Percentiles rank a stretch among this genome's conserved stretches.
phyloP scores from a whole-genome alignment of 2,329 filamentous ascomycete genomes.

The Fusarium cyanostomum region DNA sequence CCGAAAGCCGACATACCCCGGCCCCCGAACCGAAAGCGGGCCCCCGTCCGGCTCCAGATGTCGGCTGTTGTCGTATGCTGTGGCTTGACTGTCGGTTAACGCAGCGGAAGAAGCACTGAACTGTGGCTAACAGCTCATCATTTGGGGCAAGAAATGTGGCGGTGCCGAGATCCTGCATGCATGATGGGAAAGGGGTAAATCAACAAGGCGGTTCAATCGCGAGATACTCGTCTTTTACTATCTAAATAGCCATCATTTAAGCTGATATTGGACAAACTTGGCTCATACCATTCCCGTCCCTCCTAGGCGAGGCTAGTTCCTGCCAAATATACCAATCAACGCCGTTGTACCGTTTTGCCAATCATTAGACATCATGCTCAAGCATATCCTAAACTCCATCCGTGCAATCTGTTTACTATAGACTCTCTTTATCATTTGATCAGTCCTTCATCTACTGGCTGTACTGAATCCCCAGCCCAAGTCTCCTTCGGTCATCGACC shows the following conservation, averaged over 20 bases:
- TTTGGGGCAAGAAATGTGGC: conserved; percentile 4
- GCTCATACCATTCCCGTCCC: neutral
- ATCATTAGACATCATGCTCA: conserved; percentile 20
- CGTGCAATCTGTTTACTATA: conserved; percentile 10
- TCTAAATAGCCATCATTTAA: neutral
- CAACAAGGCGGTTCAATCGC: neutral
- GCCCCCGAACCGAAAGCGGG: conserved; percentile 31
- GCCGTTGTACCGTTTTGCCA: conserved; percentile 23
- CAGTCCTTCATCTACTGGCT: conserved; percentile 34
- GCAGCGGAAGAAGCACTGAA: neutral
- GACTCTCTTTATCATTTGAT: neutral
- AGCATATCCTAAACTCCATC: conserved; percentile 22
- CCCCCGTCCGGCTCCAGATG: conserved; percentile 34
- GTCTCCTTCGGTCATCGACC: conserved; percentile 50
- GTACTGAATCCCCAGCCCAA: conserved; percentile 66
- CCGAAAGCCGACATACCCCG: conserved; percentile 32
- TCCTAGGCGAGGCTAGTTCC: neutral
- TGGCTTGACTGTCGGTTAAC: conserved; percentile 28
- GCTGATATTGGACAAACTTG: neutral
- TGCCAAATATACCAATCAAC: neutral
- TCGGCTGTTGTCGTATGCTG: conserved; percentile 35
- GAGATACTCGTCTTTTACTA: conserved; percentile 1
- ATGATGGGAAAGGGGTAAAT: conserved; percentile 5
- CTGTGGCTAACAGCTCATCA: conserved; percentile 9
- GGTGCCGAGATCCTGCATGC: conserved; percentile 18